A percentile compares a stretch with the other conserved stretches of the same genome.
Evolutionary conservation across 192 early-diverging fungal genomes (phyloP).

Genomic region (Diversispora eburnea): DNA sequence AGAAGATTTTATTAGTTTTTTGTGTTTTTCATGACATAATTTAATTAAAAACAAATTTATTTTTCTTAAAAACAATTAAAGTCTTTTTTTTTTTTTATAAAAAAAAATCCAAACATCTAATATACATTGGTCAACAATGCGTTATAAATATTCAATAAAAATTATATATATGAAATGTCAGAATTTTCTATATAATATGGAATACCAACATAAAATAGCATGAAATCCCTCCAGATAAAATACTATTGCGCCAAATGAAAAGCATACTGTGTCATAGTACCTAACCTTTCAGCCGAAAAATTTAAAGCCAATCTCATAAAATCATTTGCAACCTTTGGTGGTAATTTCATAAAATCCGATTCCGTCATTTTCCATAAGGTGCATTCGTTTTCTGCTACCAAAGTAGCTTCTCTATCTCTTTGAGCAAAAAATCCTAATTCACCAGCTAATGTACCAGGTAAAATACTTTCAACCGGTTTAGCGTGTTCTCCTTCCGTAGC

Average conservation of each 20-base stretch:
- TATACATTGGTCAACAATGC: no score
- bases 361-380: constrained; percentile 75
- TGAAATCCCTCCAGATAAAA: no score
- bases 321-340: constrained; percentile 65
- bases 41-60: no score
- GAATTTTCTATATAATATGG: no score
- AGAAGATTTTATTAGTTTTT: no score
- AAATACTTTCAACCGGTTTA: constrained; percentile 68
- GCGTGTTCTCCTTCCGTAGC: constrained; percentile 40
- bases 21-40: no score
- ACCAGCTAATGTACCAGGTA: constrained; percentile 90
- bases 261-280: constrained; percentile 38
- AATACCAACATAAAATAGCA: no score
- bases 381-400: constrained; percentile 62
- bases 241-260: constrained; percentile 31
- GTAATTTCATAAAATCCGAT: constrained; percentile 61
- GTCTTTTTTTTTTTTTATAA: no score
- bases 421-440: constrained; percentile 78
- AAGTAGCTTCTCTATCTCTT: constrained; percentile 48
- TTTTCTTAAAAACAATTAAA: no score
- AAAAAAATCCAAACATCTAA: no score
- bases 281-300: constrained; percentile 60
- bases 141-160: no score
- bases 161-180: no score
- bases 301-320: constrained; percentile 78